Evolutionary conservation across 257 asterid genomes (phyloP).

Genomic region (Solanum sejunctum): DNA sequence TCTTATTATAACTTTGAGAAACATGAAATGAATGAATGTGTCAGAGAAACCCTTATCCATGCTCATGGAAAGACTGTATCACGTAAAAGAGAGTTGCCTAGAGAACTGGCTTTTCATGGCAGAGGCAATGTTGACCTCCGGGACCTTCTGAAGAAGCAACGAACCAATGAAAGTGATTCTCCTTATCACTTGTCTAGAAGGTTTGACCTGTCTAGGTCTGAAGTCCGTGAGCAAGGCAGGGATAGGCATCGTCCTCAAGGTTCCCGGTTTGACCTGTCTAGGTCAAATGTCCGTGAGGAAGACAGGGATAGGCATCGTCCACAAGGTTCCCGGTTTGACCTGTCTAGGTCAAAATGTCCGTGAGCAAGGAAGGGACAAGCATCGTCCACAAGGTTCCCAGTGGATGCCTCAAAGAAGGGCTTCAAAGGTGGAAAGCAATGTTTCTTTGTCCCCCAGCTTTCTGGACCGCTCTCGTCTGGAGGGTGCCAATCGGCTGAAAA

Average conservation of each 20-base stretch:
- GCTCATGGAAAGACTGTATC: neutral
- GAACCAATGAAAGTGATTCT: neutral
- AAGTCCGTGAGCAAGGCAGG: neutral
- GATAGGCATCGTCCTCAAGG: too few species aligned
- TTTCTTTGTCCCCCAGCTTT: conserved; percentile 5
- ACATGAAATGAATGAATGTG: neutral
- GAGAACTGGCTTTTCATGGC: neutral
- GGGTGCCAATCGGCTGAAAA: neutral
- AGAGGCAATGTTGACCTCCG: conserved; percentile 13
- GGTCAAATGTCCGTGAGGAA: neutral
- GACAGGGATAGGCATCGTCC: neutral
- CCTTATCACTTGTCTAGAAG: neutral
- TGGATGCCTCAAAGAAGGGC: conserved; percentile 14
- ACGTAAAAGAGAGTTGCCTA: neutral
- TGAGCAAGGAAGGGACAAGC: conserved; percentile 3
- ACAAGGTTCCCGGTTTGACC: neutral
- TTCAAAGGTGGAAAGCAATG: conserved; percentile 9
- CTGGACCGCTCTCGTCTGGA: neutral
- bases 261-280: neutral
- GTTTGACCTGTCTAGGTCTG: neutral
- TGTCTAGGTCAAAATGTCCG: neutral
- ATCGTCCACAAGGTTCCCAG: neutral
- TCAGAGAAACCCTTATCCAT: neutral
- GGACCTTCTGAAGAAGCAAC: conserved; percentile 16
- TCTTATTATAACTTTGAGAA: neutral